Evolutionary conservation across 2,329 filamentous ascomycete species (phyloP).

Genomic region (Fusarium armeniacum): DNA sequence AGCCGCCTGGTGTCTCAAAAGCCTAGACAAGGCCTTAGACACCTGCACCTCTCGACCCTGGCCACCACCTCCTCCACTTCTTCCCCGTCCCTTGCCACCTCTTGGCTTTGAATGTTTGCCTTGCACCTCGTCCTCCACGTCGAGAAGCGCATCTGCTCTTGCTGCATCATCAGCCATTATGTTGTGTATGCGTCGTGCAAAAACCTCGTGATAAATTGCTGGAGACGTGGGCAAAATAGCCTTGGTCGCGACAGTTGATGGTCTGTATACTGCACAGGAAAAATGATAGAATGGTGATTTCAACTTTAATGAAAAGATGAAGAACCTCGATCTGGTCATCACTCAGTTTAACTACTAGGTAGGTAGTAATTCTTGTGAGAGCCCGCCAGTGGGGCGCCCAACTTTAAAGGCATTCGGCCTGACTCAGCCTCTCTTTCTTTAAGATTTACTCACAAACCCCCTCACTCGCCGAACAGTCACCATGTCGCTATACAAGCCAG

Average conservation of each 20-base stretch:
- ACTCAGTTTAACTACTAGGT: background rate
- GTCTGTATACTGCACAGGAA: background rate
- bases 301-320: constrained; percentile 5
- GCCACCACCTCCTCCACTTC: constrained; percentile 50
- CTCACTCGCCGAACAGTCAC: background rate
- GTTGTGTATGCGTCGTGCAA: constrained; percentile 2
- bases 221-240: background rate
- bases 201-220: constrained; percentile 2
- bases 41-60: constrained; percentile 62
- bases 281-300: background rate
- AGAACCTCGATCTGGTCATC: constrained; percentile 16
- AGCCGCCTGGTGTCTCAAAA: constrained; percentile 69
- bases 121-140: constrained; percentile 48
- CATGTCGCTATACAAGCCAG: background rate
- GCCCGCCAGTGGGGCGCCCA: constrained; percentile 11
- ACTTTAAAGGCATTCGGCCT: constrained; percentile 36
- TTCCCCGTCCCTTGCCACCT: constrained; percentile 42
- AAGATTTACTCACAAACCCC: background rate
- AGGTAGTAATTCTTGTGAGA: constrained; percentile 14
- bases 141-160: constrained; percentile 34
- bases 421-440: constrained; percentile 42
- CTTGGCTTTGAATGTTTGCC: constrained; percentile 41
- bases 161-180: constrained; percentile 38
- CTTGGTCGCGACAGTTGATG: background rate
- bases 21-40: constrained; percentile 67